Percentiles rank a stretch among this genome's conserved stretches.
phyloP scores from a whole-genome alignment of 768 basidiomycete species.

The Tricholoma terreum region DNA sequence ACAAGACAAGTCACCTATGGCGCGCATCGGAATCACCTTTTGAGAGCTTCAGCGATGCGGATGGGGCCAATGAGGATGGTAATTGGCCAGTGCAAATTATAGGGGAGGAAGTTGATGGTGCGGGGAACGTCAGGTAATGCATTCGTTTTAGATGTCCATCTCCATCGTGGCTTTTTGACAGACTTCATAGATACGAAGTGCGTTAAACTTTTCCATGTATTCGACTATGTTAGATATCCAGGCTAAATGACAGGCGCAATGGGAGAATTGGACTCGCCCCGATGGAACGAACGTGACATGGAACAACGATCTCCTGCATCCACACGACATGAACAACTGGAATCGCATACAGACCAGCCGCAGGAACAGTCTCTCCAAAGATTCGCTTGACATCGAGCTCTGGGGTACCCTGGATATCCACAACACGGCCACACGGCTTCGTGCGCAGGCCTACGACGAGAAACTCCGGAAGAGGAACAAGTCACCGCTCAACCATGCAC shows the following conservation, averaged over 20 bases:
- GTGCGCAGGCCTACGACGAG: slow-evolving; percentile 44
- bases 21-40: slow-evolving; percentile 19
- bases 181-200: slow-evolving; percentile 31
- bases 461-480: slow-evolving; percentile 28
- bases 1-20: slow-evolving; percentile 8
- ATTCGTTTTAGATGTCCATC: background rate
- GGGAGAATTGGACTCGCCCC: slow-evolving; percentile 47
- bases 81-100: slow-evolving; percentile 34
- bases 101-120: slow-evolving; percentile 37
- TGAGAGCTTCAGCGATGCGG: slow-evolving; percentile 27
- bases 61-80: slow-evolving; percentile 24
- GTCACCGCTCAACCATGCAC: background rate
- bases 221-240: background rate
- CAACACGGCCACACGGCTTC: slow-evolving; percentile 41
- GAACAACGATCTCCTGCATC: slow-evolving; percentile 28
- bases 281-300: slow-evolving; percentile 59
- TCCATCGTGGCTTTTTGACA: background rate
- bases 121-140: slow-evolving; percentile 30
- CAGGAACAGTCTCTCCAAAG: slow-evolving; percentile 26
- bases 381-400: slow-evolving; percentile 36
- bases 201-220: background rate
- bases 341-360: slow-evolving; percentile 26
- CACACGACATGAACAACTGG: slow-evolving; percentile 28
- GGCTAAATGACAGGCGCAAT: slow-evolving; percentile 38
- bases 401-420: slow-evolving; percentile 40